Conservation (phyloP, 192 early-diverging fungal genomes). For the Coemansia sp. region DNA sequence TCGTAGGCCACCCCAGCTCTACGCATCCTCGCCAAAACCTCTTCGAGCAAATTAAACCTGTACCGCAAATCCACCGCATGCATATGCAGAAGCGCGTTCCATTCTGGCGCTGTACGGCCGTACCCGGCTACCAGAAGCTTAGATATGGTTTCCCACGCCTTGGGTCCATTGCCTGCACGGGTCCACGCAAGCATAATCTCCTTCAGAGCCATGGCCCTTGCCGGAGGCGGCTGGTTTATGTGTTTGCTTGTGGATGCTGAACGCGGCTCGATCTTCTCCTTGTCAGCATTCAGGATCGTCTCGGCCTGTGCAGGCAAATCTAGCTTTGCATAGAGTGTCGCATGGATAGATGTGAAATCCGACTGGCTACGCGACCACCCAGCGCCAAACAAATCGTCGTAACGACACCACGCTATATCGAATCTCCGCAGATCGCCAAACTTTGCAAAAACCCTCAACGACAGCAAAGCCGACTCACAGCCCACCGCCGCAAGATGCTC, state of each 20-base stretch:
- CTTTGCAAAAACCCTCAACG: slow-evolving; percentile 33
- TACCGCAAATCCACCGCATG: slow-evolving; percentile 46
- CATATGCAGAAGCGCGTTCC: slow-evolving; percentile 44
- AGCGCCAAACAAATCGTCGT: neutral
- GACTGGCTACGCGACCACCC: slow-evolving; percentile 4
- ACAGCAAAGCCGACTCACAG: slow-evolving; percentile 11
- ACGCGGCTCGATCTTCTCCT: neutral
- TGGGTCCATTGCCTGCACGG: slow-evolving; percentile 12
- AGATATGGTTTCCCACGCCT: slow-evolving; percentile 27
- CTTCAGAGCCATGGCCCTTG: slow-evolving; percentile 17
- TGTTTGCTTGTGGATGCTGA: neutral
- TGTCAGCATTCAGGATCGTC: neutral
- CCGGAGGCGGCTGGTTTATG: slow-evolving; percentile 1
- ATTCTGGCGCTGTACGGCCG: slow-evolving; percentile 23
- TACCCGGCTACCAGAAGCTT: slow-evolving; percentile 24
- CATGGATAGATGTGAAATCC: slow-evolving; percentile 21
- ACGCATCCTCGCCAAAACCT: slow-evolving; percentile 28
- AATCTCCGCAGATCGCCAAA: slow-evolving; percentile 28
- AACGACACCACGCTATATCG: neutral
- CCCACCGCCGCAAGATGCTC: neutral
- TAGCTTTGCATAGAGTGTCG: slow-evolving; percentile 24
- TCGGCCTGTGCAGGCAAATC: slow-evolving; percentile 30
- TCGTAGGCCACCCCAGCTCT: slow-evolving; percentile 16
- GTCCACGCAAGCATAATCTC: slow-evolving; percentile 41
- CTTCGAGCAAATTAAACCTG: slow-evolving; percentile 26